Base-by-base conservation (phyloP, 768 basidiomycete genomes). In the Mycena filopes region DNA sequence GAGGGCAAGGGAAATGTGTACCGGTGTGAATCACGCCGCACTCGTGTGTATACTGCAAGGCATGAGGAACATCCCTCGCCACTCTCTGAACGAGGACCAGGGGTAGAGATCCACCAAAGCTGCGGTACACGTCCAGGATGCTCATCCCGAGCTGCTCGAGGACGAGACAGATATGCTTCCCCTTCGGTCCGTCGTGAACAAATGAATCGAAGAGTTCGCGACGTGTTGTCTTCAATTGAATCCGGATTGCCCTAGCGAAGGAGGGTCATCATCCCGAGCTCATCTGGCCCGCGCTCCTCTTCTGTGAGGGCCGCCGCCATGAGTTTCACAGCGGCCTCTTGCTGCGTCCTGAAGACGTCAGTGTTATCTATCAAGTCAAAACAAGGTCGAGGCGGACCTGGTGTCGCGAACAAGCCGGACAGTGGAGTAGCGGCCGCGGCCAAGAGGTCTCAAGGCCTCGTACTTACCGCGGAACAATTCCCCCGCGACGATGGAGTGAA, bases 81-180 rank as follows among this genome's bases (percentile, higher is more conserved):
- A 88, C 83, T 61, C 85, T 84, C 73, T 84, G 82, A 64, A 87
- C 81, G 67, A 87, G 78, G 57, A 78, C 75, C 31, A 83, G 76
- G 23, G 86, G 84, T 11, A 86, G 81, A 57, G 82, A 78, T 28
- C 46, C 47, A 10, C 79, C 72, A 69, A 81, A 78, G 64, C 82
- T 81, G 67, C 81, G 75, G 73, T 84, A 83, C 55, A 86, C 76
- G 65, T 83, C 89, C 3, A 89, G 83, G 11, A 94, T 75, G 74
- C 91, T 93, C 76, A 92, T 89, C 46, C 91, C 90, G n/a, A 94
- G 83, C 8, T 91, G 88, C 75, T 95, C 92, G 71, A 90, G 89
- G 20, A 92, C 89, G 85, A 95, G 90, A 82, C 93, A 94, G 63
- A 92, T 88, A 76, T 95, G 92, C 21, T 79, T 83, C 25, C 92